Conservation (phyloP, 306 rosid genomes). For the Mimosa bimucronata region DNA sequence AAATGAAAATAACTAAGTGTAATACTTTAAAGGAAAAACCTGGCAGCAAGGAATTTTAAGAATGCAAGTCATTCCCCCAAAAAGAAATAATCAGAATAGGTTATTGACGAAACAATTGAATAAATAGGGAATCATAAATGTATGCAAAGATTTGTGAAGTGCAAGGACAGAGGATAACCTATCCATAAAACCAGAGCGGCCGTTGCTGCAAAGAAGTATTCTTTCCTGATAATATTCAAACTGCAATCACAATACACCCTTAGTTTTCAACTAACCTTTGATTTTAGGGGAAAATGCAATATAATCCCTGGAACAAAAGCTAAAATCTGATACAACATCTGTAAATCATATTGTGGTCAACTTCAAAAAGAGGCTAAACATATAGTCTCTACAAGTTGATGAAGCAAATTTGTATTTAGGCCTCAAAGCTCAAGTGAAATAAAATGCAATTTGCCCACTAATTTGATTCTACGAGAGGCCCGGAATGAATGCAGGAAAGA, state of each 20-base stretch:
- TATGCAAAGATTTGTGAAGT: background rate
- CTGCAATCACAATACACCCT: slow-evolving; percentile 45
- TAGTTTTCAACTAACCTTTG: slow-evolving; percentile 31
- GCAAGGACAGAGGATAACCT: slow-evolving; percentile 49
- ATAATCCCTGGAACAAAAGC: background rate
- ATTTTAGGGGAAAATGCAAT: background rate
- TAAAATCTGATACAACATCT: background rate
- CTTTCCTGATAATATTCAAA: slow-evolving; percentile 65
- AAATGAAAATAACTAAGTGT: background rate
- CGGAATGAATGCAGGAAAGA: slow-evolving; percentile 26
- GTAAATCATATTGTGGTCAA: background rate
- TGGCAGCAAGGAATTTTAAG: background rate
- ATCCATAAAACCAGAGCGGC: slow-evolving; percentile 67
- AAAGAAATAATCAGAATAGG: background rate
- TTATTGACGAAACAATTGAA: background rate
- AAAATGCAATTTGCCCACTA: background rate
- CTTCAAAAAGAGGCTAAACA: background rate
- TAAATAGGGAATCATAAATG: background rate
- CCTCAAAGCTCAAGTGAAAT: background rate
- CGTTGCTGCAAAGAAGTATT: slow-evolving; percentile 80
- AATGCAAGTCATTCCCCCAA: background rate
- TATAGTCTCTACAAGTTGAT: background rate
- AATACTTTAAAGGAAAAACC: background rate
- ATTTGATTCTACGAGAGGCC: slow-evolving; percentile 17
- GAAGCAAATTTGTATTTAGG: background rate